phyloP scores from a whole-genome alignment of 2,329 filamentous ascomycete species.

The Blumeria hordei region DNA sequence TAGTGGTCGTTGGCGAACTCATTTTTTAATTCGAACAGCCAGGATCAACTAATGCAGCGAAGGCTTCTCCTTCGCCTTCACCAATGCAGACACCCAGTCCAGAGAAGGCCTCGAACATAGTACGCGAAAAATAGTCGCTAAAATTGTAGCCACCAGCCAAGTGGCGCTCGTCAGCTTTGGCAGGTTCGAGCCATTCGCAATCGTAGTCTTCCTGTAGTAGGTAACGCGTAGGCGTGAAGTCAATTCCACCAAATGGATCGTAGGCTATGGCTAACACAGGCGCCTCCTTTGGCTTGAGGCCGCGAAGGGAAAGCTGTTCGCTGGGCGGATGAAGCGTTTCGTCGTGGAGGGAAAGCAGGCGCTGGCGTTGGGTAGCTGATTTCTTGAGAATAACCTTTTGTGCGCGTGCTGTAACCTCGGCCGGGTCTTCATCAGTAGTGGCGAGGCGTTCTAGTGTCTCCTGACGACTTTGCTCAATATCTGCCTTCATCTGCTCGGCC shows the following conservation, averaged over 20 bases:
- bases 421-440: slow-evolving; percentile 33
- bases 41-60: too few relatives aligned
- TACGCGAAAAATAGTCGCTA: slow-evolving; percentile 56
- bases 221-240: slow-evolving; percentile 45
- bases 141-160: slow-evolving; percentile 65
- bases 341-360: slow-evolving; percentile 9
- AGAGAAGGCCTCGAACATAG: slow-evolving; percentile 71
- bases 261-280: slow-evolving; percentile 50
- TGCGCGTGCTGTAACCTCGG: slow-evolving; percentile 28
- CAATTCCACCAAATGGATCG: slow-evolving; percentile 64
- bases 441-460: slow-evolving; percentile 49
- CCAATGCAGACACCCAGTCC: slow-evolving; percentile 63
- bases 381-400: slow-evolving; percentile 46
- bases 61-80: too few relatives aligned
- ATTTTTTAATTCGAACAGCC: too few relatives aligned
- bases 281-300: slow-evolving; percentile 41
- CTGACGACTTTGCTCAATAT: slow-evolving; percentile 36
- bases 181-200: slow-evolving; percentile 46
- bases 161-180: slow-evolving; percentile 39
- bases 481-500: slow-evolving; percentile 44
- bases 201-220: slow-evolving; percentile 44
- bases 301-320: slow-evolving; percentile 42
- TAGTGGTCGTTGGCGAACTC: too few relatives aligned
- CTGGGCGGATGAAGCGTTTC: slow-evolving; percentile 5
- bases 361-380: slow-evolving; percentile 30